Conservation (phyloP, 345 rosid species). For the Hibiscus tridactylites region DNA sequence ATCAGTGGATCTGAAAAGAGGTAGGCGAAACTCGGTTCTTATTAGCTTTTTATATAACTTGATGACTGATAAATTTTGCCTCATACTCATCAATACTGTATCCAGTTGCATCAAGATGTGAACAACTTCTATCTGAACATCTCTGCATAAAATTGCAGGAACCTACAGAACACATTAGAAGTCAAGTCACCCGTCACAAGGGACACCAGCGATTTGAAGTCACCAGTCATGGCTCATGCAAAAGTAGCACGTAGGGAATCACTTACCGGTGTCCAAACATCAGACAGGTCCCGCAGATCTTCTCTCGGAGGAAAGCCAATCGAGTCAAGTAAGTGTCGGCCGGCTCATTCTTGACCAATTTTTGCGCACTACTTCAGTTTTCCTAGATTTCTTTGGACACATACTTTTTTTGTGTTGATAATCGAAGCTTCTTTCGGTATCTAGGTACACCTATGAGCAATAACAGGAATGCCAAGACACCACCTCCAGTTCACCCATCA, state of each 20-base stretch:
- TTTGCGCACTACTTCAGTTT: neutral
- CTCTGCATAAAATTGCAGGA: slow-evolving; percentile 24
- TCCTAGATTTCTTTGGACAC: neutral
- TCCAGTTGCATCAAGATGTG: neutral
- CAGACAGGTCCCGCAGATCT: slow-evolving; percentile 56
- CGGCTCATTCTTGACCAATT: neutral
- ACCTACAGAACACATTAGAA: slow-evolving; percentile 28
- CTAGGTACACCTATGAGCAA: slow-evolving; percentile 28
- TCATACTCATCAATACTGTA: neutral
- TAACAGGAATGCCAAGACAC: slow-evolving; percentile 62
- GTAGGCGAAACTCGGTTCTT: slow-evolving; percentile 24
- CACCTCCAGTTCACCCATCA: slow-evolving; percentile 53
- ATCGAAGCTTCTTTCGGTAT: slow-evolving; percentile 1
- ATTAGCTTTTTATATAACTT: neutral
- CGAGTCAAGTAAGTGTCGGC: slow-evolving; percentile 25
- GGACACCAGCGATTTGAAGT: slow-evolving; percentile 25
- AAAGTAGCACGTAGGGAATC: slow-evolving; percentile 66
- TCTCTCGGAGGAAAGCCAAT: slow-evolving; percentile 69
- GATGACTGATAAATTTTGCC: neutral
- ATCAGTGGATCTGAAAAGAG: slow-evolving; percentile 79
- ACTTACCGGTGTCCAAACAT: slow-evolving; percentile 47
- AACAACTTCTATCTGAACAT: neutral
- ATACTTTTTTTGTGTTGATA: neutral
- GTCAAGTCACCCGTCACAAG: slow-evolving; percentile 29
- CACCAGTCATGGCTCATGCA: slow-evolving; percentile 38